These are phyloP conservation scores for Russula virescens DNA, from an alignment of 768 basidiomycete genomes.

Conservation along the genomic window DNA sequence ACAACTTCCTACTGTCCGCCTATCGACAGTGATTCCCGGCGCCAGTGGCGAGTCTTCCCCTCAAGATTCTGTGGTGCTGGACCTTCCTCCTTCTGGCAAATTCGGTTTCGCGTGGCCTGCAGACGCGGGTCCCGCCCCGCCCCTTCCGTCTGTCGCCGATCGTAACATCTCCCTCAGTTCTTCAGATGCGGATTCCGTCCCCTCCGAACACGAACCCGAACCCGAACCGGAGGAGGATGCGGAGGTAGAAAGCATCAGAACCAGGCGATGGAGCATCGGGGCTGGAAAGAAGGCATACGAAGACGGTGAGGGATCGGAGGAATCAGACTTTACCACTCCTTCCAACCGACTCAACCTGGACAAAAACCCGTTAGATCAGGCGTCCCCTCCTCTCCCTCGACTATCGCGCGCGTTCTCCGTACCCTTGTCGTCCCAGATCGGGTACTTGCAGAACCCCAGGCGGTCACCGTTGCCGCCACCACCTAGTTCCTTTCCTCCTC, in stretches of 20 bases:
- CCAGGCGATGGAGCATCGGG: conserved; percentile 16
- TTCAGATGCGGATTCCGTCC: conserved; percentile 47
- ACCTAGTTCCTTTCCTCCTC: conserved; percentile 24
- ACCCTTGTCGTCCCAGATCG: conserved; percentile 76
- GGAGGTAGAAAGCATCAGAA: neutral
- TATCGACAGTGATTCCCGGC: conserved; percentile 38
- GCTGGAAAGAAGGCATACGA: conserved; percentile 22
- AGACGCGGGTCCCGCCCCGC: conserved; percentile 39
- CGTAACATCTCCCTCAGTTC: conserved; percentile 38
- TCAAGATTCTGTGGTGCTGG: conserved; percentile 43
- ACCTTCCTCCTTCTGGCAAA: conserved; percentile 42
- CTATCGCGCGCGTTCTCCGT: conserved; percentile 73
- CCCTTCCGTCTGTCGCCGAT: conserved; percentile 36
- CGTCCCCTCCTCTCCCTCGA: conserved; percentile 38
- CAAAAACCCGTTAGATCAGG: conserved; percentile 32
- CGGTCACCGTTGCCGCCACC: conserved; percentile 29
- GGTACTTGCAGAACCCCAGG: conserved; percentile 65
- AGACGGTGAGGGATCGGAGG: conserved; percentile 28
- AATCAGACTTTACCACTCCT: conserved; percentile 31
- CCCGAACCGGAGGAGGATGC: neutral
- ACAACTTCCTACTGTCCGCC: conserved; percentile 45
- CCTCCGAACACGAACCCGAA: conserved; percentile 44
- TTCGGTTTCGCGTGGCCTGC: conserved; percentile 57
- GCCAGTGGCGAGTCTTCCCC: conserved; percentile 38
- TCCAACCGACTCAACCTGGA: conserved; percentile 31